These are phyloP conservation scores for Strobilomyces dryophilus DNA, from an alignment of 768 basidiomycete genomes.

Conservation along the genomic window DNA sequence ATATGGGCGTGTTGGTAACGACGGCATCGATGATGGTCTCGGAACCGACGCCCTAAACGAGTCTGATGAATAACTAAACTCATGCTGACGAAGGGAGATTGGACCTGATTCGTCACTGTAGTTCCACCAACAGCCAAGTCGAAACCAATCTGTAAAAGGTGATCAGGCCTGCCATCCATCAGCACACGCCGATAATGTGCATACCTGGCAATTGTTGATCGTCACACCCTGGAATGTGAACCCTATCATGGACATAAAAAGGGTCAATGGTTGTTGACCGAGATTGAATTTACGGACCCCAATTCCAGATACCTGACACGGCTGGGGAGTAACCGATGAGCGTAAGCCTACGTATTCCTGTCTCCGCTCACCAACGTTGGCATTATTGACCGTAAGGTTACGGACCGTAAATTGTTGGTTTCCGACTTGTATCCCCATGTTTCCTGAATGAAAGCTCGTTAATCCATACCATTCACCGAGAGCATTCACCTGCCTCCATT, in stretches of 20 bases:
- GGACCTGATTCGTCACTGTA: constrained; percentile 31
- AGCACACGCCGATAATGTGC: neutral
- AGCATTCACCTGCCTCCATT: constrained; percentile 32
- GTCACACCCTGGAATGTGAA: constrained; percentile 52
- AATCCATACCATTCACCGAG: neutral
- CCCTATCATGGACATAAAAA: constrained; percentile 25
- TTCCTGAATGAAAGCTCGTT: constrained; percentile 20
- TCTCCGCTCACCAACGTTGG: constrained; percentile 31
- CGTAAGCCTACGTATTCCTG: neutral
- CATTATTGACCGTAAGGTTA: constrained; percentile 53
- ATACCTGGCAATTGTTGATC: constrained; percentile 36
- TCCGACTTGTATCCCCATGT: constrained; percentile 64
- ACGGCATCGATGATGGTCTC: constrained; percentile 45
- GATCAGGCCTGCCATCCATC: neutral
- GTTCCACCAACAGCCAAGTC: constrained; percentile 39
- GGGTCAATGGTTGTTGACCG: neutral
- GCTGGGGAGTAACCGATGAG: constrained; percentile 15
- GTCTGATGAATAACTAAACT: neutral
- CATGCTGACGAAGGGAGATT: neutral
- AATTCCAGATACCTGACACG: constrained; percentile 36
- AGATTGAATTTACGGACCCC: constrained; percentile 30
- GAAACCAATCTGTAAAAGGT: constrained; percentile 38
- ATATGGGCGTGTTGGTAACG: constrained; percentile 41
- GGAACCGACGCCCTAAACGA: constrained; percentile 37
- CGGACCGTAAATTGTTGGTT: constrained; percentile 78